Evolutionary conservation across 2,329 filamentous ascomycete genomes (phyloP), one percentile per base, ranked within the genome.

Genomic region (Phoma sp.): DNA sequence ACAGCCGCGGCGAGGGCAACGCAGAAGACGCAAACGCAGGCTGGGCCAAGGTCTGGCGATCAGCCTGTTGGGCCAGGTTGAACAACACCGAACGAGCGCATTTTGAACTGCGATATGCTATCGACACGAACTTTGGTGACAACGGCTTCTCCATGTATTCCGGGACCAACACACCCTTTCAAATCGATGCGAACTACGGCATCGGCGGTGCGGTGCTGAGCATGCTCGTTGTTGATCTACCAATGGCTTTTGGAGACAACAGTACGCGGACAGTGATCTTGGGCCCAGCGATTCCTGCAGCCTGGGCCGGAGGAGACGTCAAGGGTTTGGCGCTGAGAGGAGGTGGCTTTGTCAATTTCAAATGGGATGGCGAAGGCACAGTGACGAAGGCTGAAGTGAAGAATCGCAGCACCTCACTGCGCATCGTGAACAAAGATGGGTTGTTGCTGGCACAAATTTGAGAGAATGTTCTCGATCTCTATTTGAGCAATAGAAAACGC

Each of bases 131-230:
- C 59, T 80, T 84, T 22, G 82, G 76, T 0, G 69, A 51, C 0
- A 85, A 85, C 60, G 78, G 78, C 2, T 69, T 85, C 27, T 80
- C 76, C 37, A 82, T 85, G 78, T 85, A 85, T 62, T 70, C 60
- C 8, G 81, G 74, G 0, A 65, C 71, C 9, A 68, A 75, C 6
- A 68, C 71, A 41, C 82, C 84, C 1, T 85, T 85, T 59, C 84
- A 86, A 71, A 84, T 85, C 52, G 84, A 86, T 64, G 84, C 83
- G 6, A 86, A 86, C 63, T 85, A 83, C 57, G 84, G 83, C 4
- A 82, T 84, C 46, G 83, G 82, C 2, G 83, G 81, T 0, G 81
- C 80, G 0, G 74, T 84, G 46, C 55, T 85, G 49, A 74, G 76
- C 53, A 81, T 85, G 81, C 64, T 85, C 36, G 75, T 83, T 43